phyloP scores from a whole-genome alignment of 352 stramenopile genomes.

The Phytophthora sansomeana region DNA sequence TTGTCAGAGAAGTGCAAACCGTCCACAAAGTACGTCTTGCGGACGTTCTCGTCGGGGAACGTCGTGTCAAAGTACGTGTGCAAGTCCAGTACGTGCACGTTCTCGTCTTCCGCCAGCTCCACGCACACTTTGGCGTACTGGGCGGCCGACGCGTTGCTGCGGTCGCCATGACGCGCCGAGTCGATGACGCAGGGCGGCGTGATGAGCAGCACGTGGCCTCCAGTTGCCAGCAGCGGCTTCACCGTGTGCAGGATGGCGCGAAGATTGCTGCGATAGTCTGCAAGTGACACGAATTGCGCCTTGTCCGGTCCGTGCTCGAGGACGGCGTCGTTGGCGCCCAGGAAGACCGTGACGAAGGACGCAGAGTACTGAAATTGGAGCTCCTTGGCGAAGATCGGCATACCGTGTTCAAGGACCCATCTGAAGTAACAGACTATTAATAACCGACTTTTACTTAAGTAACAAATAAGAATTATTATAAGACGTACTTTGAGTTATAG shows the following conservation, averaged over 20 bases:
- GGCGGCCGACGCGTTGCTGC: slow-evolving; percentile 50
- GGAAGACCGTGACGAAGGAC: slow-evolving; percentile 57
- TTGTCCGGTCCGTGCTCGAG: slow-evolving; percentile 41
- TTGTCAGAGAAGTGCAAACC: slow-evolving; percentile 63
- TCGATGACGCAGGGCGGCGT: slow-evolving; percentile 54
- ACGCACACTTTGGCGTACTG: slow-evolving; percentile 60
- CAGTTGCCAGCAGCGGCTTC: slow-evolving; percentile 26
- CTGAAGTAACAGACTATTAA: slow-evolving; percentile 21
- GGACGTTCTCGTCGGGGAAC: slow-evolving; percentile 39
- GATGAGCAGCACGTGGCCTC: slow-evolving; percentile 41
- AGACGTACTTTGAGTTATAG: slow-evolving; percentile 63
- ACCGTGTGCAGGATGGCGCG: slow-evolving; percentile 41
- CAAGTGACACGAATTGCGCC: slow-evolving; percentile 56
- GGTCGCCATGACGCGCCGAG: slow-evolving; percentile 42
- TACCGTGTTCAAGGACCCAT: slow-evolving; percentile 43
- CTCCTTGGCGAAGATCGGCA: slow-evolving; percentile 47
- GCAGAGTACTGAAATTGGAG: slow-evolving; percentile 40
- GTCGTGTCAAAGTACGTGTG: slow-evolving; percentile 57
- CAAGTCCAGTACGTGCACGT: slow-evolving; percentile 60
- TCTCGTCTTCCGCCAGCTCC: slow-evolving; percentile 41
- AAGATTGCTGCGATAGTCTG: slow-evolving; percentile 56
- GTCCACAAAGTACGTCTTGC: slow-evolving; percentile 48
- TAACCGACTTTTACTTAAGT: background rate
- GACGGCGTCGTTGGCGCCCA: slow-evolving; percentile 74
- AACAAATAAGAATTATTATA: background rate